Evolutionary conservation across 2,329 filamentous ascomycete species (phyloP), one percentile per base, ranked within the genome.

Genomic region (Exophiala dermatitidis): DNA sequence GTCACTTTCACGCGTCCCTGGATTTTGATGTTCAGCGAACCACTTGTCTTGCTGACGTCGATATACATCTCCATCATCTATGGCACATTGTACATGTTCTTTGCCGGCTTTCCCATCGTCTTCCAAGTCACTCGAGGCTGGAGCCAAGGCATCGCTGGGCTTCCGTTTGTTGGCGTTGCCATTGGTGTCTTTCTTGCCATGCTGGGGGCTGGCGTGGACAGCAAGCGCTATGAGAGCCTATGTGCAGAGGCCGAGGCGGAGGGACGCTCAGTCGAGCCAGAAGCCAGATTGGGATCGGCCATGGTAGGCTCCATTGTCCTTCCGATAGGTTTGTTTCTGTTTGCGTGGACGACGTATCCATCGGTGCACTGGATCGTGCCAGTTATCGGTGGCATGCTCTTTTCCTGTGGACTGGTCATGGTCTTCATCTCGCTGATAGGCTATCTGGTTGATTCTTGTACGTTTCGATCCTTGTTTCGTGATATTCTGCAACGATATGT

Each of bases 21-120:
- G 82, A 71, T 82, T 40, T 75, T 88, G 47, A 75, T 88, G 5
- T 84, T 87, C 72, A 72, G 72, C 48, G 84, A 88, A 64, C 85
- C 85, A 1, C 87, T 86, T 58, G 81, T 86, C 64, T 71, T 1
- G 55, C 81, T 42, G 57, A 74, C 41, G 72, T 82, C 5, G 81
- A 82, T 80, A 85, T 59, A 59, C 50, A 80, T 86, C 59, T 78
- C 86, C 0, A 73, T 95, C 38, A 81, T 95, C 33, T 95, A 95
- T n/a, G 60, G 64, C n/a, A 78, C 76, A 0, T 63, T 80, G 4
- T 81, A 79, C 64, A 71, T 80, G 64, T 73, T 81, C 65, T 81
- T 83, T 58, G 74, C 75, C n/a, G 78, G 79, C 8, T 81, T 81
- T 65, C 79, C 80, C 3, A 82, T 87, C 62, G 82, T 88, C 36